These are phyloP conservation scores for Drechslerella dactyloides DNA, from an alignment of 2,329 filamentous ascomycete species.

Conservation along the genomic window DNA sequence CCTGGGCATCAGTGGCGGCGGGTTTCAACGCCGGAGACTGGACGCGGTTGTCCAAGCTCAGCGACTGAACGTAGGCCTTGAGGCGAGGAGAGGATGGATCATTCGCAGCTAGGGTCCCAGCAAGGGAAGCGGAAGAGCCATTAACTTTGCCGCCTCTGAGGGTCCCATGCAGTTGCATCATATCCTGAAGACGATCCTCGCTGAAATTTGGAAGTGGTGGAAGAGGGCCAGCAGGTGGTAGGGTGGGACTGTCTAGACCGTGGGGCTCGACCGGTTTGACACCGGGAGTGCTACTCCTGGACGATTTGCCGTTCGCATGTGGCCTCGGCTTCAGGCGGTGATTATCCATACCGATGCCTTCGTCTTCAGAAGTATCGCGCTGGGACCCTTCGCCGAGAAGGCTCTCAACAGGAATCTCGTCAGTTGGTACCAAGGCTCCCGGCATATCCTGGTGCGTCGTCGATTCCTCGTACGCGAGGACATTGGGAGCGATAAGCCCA, in stretches of 20 bases:
- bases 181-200: slow-evolving; percentile 64
- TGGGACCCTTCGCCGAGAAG: slow-evolving; percentile 53
- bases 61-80: slow-evolving; percentile 56
- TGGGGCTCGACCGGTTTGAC: slow-evolving; percentile 33
- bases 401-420: slow-evolving; percentile 56
- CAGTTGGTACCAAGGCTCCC: slow-evolving; percentile 56
- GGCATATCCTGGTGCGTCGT: slow-evolving; percentile 59
- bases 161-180: slow-evolving; percentile 67
- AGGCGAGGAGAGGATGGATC: slow-evolving; percentile 55
- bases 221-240: slow-evolving; percentile 64
- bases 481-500: slow-evolving; percentile 64
- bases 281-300: slow-evolving; percentile 37
- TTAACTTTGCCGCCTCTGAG: slow-evolving; percentile 60
- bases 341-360: slow-evolving; percentile 50
- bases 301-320: slow-evolving; percentile 22
- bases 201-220: slow-evolving; percentile 61
- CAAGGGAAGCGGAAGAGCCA: slow-evolving; percentile 35
- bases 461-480: slow-evolving; percentile 36
- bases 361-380: slow-evolving; percentile 50
- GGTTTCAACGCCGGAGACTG: slow-evolving; percentile 55
- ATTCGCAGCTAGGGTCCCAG: slow-evolving; percentile 41
- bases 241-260: slow-evolving; percentile 68
- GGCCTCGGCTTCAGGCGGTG: slow-evolving; percentile 26
- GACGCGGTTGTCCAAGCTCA: slow-evolving; percentile 53
- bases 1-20: slow-evolving; percentile 56